phyloP scores from a whole-genome alignment of 768 basidiomycete species.

The Boletus vinaceobasis region DNA sequence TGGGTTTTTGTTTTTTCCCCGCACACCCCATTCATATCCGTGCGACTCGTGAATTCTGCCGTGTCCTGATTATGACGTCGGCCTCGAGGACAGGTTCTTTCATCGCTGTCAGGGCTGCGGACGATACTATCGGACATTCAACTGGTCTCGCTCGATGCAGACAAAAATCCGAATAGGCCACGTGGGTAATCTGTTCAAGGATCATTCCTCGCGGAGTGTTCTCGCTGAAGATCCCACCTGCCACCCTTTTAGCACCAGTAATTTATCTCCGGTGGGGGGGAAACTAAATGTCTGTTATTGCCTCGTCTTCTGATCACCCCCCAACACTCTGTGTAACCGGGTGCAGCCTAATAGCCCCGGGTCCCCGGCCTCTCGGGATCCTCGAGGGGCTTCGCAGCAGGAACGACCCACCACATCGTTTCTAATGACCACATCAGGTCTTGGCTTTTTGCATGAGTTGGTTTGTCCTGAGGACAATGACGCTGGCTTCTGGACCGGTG shows the following conservation, averaged over 20 bases:
- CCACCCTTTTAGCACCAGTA: not conserved
- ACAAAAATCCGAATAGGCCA: not conserved
- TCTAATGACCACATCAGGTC: conserved; percentile 6
- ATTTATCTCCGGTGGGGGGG: not conserved
- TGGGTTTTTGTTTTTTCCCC: not conserved
- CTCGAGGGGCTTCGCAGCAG: conserved; percentile 9
- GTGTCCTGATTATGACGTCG: conserved; percentile 5
- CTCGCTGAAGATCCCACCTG: conserved; percentile 1
- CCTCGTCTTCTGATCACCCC: conserved; percentile 1
- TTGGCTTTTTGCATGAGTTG: conserved; percentile 10
- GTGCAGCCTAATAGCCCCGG: conserved; percentile 1
- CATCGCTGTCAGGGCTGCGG: conserved; percentile 4
- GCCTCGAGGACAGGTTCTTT: conserved; percentile 4
- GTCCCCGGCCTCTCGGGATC: not conserved
- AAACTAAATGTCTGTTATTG: not conserved
- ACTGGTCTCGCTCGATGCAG: not conserved
- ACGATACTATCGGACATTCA: conserved; percentile 4
- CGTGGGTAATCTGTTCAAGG: not conserved
- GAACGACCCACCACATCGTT: conserved; percentile 1
- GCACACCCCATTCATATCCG: conserved; percentile 8
- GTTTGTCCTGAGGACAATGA: conserved; percentile 3
- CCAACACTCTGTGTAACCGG: not conserved
- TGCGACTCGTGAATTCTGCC: not conserved
- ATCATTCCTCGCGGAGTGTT: conserved; percentile 10
- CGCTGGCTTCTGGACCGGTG: not conserved